Percentiles rank a stretch among this genome's conserved stretches.
Evolutionary conservation across 805 yeast genomes (phyloP).

Genomic region (Metschnikowia similis): DNA sequence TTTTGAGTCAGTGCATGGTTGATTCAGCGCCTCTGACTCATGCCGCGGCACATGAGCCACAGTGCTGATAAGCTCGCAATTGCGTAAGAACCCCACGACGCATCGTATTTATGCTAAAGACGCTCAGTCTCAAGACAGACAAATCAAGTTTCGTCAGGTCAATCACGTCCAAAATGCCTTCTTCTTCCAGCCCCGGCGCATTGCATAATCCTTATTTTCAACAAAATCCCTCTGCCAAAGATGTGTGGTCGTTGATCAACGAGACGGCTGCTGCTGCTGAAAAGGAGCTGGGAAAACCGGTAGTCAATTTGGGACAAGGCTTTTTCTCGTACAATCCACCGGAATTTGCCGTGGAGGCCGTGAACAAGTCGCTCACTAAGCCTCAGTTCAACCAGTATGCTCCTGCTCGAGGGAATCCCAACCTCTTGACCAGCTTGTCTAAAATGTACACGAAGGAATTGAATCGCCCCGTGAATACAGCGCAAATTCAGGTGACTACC

Average conservation of each 20-base stretch:
- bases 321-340: constrained; percentile 97
- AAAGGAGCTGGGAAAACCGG: constrained; percentile 62
- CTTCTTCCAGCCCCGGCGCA: constrained; percentile 15
- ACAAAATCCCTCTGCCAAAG: constrained; percentile 63
- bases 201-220: constrained; percentile 62
- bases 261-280: constrained; percentile 90
- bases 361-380: constrained; percentile 63
- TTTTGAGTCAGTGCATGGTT: background rate
- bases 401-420: constrained; percentile 82
- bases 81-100: constrained; percentile 1
- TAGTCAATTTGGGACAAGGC: constrained; percentile 93
- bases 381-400: constrained; percentile 89
- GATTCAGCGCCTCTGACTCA: background rate
- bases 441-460: constrained; percentile 67
- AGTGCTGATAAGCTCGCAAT: constrained; percentile 1
- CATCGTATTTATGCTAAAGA: background rate
- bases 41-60: constrained; percentile 2
- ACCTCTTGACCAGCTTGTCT: constrained; percentile 65
- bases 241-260: constrained; percentile 92
- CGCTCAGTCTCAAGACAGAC: background rate
- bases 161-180: background rate
- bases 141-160: background rate
- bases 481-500: constrained; percentile 78
- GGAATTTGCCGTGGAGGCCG: constrained; percentile 82
- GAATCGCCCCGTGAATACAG: constrained; percentile 50